These are phyloP conservation scores for Alternaria gaisen DNA, from an alignment of 2,329 filamentous ascomycete species.

Conservation along the genomic window DNA sequence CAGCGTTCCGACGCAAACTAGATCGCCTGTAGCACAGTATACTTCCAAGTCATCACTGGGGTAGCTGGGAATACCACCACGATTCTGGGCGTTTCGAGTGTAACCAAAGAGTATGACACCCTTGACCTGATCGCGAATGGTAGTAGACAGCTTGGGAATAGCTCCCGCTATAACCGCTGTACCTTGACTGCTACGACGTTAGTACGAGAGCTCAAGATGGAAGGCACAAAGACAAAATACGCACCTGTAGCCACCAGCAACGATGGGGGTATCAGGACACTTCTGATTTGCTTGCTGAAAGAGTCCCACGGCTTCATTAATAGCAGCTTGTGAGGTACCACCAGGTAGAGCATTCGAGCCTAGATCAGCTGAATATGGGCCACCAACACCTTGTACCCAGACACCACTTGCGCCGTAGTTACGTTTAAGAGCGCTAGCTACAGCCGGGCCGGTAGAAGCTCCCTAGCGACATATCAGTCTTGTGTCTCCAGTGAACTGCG, in stretches of 20 bases:
- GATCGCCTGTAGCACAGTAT: constrained; percentile 48
- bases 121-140: constrained; percentile 44
- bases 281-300: constrained; percentile 49
- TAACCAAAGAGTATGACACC: constrained; percentile 54
- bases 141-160: constrained; percentile 37
- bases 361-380: constrained; percentile 47
- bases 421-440: constrained; percentile 33
- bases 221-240: constrained; percentile 14
- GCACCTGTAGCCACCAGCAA: constrained; percentile 55
- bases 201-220: too few relatives aligned
- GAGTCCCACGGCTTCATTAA: constrained; percentile 46
- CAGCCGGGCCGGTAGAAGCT: constrained; percentile 25
- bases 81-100: constrained; percentile 52
- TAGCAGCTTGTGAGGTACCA: constrained; percentile 46
- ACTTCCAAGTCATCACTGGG: constrained; percentile 45
- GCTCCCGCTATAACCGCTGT: constrained; percentile 51
- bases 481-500: too few relatives aligned
- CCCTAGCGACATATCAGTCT: constrained; percentile 23
- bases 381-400: constrained; percentile 48
- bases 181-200: constrained; percentile 44
- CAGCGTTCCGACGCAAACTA: constrained; percentile 49
- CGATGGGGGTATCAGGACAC: constrained; percentile 51
- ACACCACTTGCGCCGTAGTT: constrained; percentile 34
- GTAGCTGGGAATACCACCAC: constrained; percentile 47
- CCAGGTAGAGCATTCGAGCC: constrained; percentile 43